These are phyloP conservation scores for Agastache rugosa DNA, from an alignment of 257 asterid species.

Conservation along the genomic window DNA sequence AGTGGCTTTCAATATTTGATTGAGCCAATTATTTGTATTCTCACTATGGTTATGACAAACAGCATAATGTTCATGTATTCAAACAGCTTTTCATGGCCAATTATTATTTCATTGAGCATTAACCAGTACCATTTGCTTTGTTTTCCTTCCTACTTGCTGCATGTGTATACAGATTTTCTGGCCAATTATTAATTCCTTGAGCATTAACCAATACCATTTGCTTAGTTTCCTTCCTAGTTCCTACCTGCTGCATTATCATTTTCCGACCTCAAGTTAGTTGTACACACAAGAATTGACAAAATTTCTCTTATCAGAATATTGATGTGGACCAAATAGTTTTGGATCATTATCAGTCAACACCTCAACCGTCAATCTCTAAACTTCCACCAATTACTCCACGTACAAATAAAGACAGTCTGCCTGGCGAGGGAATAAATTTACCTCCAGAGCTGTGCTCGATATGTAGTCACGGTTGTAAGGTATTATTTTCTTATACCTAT, in stretches of 20 bases:
- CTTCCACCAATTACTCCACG: conserved; percentile 70
- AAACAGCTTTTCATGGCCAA: conserved; percentile 25
- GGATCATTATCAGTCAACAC: conserved; percentile 81
- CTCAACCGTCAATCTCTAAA: conserved; percentile 77
- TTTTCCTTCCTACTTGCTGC: not conserved
- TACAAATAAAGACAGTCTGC: conserved; percentile 41
- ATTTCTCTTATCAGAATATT: conserved; percentile 58
- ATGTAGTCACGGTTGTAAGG: conserved; percentile 86
- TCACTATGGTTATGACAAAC: conserved; percentile 9
- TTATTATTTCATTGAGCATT: conserved; percentile 17
- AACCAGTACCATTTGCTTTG: conserved; percentile 20
- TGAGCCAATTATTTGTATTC: not conserved
- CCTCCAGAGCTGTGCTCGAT: conserved; percentile 74
- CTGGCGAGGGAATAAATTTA: conserved; percentile 48
- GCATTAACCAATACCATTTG: conserved; percentile 23
- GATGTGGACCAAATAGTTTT: conserved; percentile 80
- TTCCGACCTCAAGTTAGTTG: conserved; percentile 26
- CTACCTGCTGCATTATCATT: not conserved
- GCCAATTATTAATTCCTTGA: not conserved
- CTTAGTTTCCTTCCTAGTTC: not conserved
- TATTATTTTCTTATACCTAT: conserved; percentile 37
- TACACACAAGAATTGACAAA: conserved; percentile 21
- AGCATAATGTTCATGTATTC: not conserved
- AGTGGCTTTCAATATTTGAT: conserved; percentile 27
- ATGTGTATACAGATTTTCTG: not conserved